These are phyloP conservation scores for Candida sanyiensis DNA, from an alignment of 805 yeast species.

Conservation along the genomic window DNA sequence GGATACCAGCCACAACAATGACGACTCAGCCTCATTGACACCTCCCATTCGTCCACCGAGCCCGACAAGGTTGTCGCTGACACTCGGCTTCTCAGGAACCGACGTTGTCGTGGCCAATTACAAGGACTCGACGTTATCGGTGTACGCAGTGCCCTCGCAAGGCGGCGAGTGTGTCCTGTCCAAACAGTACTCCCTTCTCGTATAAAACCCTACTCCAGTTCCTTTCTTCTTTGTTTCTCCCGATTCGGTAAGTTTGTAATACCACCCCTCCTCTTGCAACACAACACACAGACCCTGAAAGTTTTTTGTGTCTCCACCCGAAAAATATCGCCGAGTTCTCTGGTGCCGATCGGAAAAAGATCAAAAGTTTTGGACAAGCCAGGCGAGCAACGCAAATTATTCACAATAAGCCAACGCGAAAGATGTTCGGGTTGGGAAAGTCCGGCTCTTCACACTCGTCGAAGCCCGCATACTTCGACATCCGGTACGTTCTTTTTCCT, in stretches of 20 bases:
- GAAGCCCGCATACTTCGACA: slow-evolving; percentile 27
- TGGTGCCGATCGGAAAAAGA: not conserved
- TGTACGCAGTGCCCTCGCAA: slow-evolving; percentile 51
- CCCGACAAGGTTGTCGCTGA: not conserved
- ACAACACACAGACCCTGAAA: not conserved
- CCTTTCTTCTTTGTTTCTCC: not conserved
- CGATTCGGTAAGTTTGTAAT: too few species aligned
- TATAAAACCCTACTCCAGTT: not conserved
- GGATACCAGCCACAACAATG: not conserved
- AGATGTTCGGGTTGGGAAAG: slow-evolving; percentile 24
- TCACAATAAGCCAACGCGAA: too few species aligned
- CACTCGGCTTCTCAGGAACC: slow-evolving; percentile 18
- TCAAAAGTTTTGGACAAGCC: not conserved
- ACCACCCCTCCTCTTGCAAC: too few species aligned
- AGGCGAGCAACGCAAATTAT: too few species aligned
- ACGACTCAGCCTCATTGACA: not conserved
- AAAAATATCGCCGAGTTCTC: not conserved
- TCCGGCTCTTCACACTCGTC: slow-evolving; percentile 12
- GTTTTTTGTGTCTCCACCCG: not conserved
- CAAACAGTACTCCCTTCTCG: slow-evolving; percentile 39
- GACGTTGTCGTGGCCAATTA: slow-evolving; percentile 19
- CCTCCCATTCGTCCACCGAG: slow-evolving; percentile 2
- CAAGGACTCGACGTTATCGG: slow-evolving; percentile 46
- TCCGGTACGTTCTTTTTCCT: slow-evolving; percentile 14
- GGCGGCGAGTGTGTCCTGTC: slow-evolving; percentile 64